Percentiles rank a stretch among this genome's conserved stretches.
Conservation (phyloP, 805 yeast species). For the Kodamaea jinghongensis region DNA sequence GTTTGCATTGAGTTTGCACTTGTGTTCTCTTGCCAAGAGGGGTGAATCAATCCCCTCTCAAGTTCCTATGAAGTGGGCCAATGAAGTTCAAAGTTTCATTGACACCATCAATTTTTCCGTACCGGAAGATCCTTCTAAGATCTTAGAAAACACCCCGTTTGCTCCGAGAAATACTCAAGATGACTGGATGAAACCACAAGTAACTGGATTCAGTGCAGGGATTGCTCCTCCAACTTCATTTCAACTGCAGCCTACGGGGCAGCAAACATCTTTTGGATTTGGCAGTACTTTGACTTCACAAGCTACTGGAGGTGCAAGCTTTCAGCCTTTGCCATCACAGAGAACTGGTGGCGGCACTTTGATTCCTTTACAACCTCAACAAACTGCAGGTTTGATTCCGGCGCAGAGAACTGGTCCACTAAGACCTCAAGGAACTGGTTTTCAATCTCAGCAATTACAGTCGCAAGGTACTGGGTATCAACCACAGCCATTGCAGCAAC, state of each 20-base stretch:
- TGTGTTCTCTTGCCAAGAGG: constrained; percentile 72
- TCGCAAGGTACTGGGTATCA: constrained; percentile 26
- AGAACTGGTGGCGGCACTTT: constrained; percentile 46
- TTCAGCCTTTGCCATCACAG: constrained; percentile 31
- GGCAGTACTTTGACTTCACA: constrained; percentile 7
- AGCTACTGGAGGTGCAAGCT: constrained; percentile 11
- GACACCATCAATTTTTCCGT: constrained; percentile 82
- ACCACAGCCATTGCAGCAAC: constrained; percentile 28
- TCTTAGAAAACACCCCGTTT: constrained; percentile 46
- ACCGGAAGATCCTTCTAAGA: constrained; percentile 51
- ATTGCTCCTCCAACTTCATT: constrained; percentile 26
- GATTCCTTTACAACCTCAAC: constrained; percentile 57
- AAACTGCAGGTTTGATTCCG: constrained; percentile 65
- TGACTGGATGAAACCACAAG: constrained; percentile 33
- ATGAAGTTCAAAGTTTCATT: constrained; percentile 85
- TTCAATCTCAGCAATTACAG: constrained; percentile 15
- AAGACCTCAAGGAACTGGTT: constrained; percentile 21
- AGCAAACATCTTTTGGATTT: constrained; percentile 7
- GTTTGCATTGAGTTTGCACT: constrained; percentile 86
- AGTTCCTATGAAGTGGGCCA: constrained; percentile 68
- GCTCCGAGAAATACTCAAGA: constrained; percentile 19
- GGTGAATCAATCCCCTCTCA: constrained; percentile 76
- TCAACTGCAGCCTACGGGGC: constrained; percentile 41
- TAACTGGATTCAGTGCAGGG: constrained; percentile 22
- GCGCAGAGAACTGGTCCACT: constrained; percentile 40